Evolutionary conservation across 2,329 filamentous ascomycete genomes (phyloP).

Genomic region (Colletotrichum camelliae): DNA sequence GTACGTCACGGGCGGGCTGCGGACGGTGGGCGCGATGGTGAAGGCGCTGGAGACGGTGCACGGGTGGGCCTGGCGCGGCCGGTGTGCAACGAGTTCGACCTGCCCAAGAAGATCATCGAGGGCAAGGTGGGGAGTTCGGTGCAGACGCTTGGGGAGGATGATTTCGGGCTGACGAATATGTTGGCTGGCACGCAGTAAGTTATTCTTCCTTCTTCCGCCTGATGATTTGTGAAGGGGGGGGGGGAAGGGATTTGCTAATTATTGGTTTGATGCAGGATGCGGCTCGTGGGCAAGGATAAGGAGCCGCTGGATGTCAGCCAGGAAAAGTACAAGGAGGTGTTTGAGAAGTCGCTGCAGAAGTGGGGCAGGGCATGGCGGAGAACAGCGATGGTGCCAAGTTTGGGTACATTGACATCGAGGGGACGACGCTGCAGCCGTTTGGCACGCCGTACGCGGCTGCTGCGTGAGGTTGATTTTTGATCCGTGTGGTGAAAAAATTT

Average conservation of each 20-base stretch:
- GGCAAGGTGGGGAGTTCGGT: constrained; percentile 54
- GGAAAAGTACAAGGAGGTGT: constrained; percentile 33
- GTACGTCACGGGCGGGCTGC: constrained; percentile 65
- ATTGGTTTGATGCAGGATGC: constrained; percentile 23
- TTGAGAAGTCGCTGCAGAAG: constrained; percentile 31
- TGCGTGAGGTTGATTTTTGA: neutral
- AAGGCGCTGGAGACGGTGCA: constrained; percentile 62
- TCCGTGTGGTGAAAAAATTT: neutral
- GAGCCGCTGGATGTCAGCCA: constrained; percentile 34
- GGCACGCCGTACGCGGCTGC: constrained; percentile 23
- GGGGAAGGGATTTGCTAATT: too few species aligned
- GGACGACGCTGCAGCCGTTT: constrained; percentile 34
- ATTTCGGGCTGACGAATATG: constrained; percentile 47
- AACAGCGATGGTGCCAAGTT: constrained; percentile 35
- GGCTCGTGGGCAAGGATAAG: constrained; percentile 35
- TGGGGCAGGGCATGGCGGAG: constrained; percentile 35
- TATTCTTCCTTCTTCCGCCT: too few species aligned
- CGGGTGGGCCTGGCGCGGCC: constrained; percentile 59
- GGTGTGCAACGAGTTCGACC: constrained; percentile 33
- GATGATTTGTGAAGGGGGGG: fast-evolving
- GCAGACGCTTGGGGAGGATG: constrained; percentile 51
- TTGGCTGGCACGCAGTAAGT: constrained; percentile 36
- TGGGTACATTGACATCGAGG: constrained; percentile 36
- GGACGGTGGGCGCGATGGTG: constrained; percentile 61
- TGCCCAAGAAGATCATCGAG: constrained; percentile 31